A percentile compares a stretch with the other conserved stretches of the same genome.
These are phyloP conservation scores for Podospora sp. DNA, from an alignment of 495 filamentous ascomycete species.

Conservation along the genomic window DNA sequence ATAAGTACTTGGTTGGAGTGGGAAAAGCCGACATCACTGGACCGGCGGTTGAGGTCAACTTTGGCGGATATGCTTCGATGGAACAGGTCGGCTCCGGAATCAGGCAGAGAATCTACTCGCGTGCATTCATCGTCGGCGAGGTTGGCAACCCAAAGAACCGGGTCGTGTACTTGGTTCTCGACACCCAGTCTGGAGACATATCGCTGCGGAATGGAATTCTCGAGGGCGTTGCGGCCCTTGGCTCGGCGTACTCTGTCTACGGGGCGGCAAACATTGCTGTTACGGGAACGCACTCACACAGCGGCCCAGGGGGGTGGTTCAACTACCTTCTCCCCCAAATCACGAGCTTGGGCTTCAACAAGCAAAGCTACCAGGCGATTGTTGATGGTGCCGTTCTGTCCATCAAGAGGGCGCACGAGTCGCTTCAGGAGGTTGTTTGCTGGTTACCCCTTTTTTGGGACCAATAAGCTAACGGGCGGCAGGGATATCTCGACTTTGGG, in stretches of 20 bases:
- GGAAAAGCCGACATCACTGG: constrained; percentile 96
- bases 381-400: constrained; percentile 84
- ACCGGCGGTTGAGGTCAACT: constrained; percentile 86
- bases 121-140: constrained; percentile 86
- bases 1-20: constrained; percentile 55
- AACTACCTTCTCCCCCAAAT: constrained; percentile 97
- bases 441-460: background rate
- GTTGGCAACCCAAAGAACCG: constrained; percentile 65
- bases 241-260: constrained; percentile 72
- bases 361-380: constrained; percentile 86
- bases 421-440: constrained; percentile 46
- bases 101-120: constrained; percentile 85
- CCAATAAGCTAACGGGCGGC: constrained; percentile 16
- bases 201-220: constrained; percentile 86
- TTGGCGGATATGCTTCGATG: constrained; percentile 93
- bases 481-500: constrained; percentile 73
- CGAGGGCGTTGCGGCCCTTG: constrained; percentile 66
- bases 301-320: constrained; percentile 90
- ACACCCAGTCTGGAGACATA: constrained; percentile 89
- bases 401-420: constrained; percentile 80
- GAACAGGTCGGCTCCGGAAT: constrained; percentile 85
- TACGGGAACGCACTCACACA: constrained; percentile 92
- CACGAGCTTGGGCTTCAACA: constrained; percentile 85
- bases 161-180: constrained; percentile 86
- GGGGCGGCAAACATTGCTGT: constrained; percentile 84